These are phyloP conservation scores for Beauveria brongniartii DNA, from an alignment of 2,329 filamentous ascomycete species.

Conservation along the genomic window DNA sequence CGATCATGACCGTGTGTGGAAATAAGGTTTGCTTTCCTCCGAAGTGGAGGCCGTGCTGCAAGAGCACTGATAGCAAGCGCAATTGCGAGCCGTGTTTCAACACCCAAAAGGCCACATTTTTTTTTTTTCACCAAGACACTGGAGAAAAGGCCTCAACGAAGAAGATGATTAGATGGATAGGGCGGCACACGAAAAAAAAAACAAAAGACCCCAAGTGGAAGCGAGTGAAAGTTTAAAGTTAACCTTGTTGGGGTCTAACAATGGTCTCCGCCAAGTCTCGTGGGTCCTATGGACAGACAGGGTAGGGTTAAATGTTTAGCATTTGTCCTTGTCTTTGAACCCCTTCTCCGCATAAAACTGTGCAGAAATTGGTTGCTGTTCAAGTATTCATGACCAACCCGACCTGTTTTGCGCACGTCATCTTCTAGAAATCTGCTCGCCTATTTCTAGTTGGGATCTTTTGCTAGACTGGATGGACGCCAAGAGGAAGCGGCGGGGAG, in stretches of 20 bases:
- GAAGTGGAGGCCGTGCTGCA: neutral
- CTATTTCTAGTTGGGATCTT: too few species aligned
- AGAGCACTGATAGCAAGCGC: conserved; percentile 3
- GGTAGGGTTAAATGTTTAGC: too few species aligned
- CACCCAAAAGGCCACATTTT: neutral
- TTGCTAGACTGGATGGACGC: too few species aligned
- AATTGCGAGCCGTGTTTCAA: conserved; percentile 2
- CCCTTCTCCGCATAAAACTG: too few species aligned
- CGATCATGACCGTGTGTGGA: neutral
- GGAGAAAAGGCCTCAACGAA: neutral
- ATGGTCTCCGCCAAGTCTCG: neutral
- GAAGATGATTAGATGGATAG: neutral
- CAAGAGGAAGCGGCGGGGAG: too few species aligned
- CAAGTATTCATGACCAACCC: too few species aligned
- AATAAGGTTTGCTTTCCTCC: neutral
- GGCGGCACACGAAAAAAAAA: neutral
- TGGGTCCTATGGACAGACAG: neutral
- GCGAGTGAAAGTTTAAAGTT: conserved; percentile 6
- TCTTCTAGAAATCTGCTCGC: neutral
- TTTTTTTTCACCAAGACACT: neutral
- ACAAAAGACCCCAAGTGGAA: neutral
- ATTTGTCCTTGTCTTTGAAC: neutral
- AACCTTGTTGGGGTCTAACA: neutral
- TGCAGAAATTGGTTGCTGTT: too few species aligned
- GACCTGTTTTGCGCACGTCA: neutral